Conservation (phyloP, 805 yeast genomes). For the Sugiyamaella smithiae region DNA sequence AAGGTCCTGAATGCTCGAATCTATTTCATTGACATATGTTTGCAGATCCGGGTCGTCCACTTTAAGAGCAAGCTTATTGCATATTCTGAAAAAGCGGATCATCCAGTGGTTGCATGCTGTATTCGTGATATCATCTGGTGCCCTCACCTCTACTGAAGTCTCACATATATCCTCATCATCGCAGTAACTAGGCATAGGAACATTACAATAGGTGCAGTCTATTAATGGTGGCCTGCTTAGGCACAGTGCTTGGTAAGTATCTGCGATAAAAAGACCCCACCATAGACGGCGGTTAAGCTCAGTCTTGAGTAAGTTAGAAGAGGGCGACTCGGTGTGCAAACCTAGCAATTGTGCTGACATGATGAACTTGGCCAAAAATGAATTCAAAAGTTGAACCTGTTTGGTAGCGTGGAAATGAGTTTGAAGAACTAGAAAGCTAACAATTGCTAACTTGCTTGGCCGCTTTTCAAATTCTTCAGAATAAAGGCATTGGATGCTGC, state of each 20-base stretch:
- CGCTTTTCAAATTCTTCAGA: slow-evolving; percentile 1
- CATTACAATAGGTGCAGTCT: not conserved
- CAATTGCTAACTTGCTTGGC: not conserved
- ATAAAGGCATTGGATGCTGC: slow-evolving; percentile 1
- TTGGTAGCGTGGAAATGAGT: slow-evolving; percentile 10
- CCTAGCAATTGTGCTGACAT: slow-evolving; percentile 4
- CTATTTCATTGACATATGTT: slow-evolving; percentile 4
- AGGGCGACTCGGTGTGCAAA: slow-evolving; percentile 1
- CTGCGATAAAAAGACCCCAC: slow-evolving; percentile 11
- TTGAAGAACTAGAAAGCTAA: slow-evolving; percentile 5
- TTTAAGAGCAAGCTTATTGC: not conserved
- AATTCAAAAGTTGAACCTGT: slow-evolving; percentile 4
- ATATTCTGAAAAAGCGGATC: not conserved
- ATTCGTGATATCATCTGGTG: not conserved
- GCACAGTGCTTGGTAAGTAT: slow-evolving; percentile 11
- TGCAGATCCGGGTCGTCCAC: slow-evolving; percentile 1
- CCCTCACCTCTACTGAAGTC: not conserved
- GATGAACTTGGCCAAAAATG: not conserved
- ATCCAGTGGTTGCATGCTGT: not conserved
- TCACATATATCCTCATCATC: slow-evolving; percentile 12
- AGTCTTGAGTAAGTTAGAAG: not conserved
- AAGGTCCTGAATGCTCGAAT: slow-evolving; percentile 4
- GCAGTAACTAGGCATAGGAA: slow-evolving; percentile 6
- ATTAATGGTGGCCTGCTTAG: slow-evolving; percentile 12
- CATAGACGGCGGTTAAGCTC: slow-evolving; percentile 7